A percentile compares a stretch with the other conserved stretches of the same genome.
phyloP scores from a whole-genome alignment of 306 rosid genomes.

The Castanea sativa region DNA sequence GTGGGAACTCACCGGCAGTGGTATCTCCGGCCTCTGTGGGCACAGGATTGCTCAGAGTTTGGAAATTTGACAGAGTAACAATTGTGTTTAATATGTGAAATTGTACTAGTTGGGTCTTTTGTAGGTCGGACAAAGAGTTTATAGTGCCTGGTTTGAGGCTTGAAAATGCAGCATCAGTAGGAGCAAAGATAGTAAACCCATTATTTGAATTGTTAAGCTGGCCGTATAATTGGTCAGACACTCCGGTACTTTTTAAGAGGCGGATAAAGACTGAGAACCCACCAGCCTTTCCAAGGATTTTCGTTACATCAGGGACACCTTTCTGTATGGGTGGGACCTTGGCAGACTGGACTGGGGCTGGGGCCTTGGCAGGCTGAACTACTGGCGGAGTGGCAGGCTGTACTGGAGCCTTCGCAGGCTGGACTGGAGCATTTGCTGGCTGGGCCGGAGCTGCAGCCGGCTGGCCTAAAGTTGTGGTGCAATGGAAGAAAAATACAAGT shows the following conservation, averaged over 20 bases:
- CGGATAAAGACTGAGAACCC: slow-evolving; percentile 32
- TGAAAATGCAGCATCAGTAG: slow-evolving; percentile 34
- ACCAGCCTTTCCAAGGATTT: slow-evolving; percentile 36
- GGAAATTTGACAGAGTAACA: slow-evolving; percentile 26
- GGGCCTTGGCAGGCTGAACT: background rate
- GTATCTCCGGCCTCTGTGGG: slow-evolving; percentile 39
- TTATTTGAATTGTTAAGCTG: slow-evolving; percentile 34
- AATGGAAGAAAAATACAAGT: background rate
- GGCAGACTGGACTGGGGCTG: background rate
- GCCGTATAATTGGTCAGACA: slow-evolving; percentile 17
- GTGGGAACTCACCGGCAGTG: slow-evolving; percentile 21
- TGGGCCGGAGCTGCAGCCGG: background rate
- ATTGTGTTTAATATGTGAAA: slow-evolving; percentile 30
- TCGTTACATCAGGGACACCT: slow-evolving; percentile 22
- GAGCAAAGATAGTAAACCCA: slow-evolving; percentile 37
- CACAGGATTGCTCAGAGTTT: slow-evolving; percentile 45
- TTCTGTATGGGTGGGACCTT: background rate
- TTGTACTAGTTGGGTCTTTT: slow-evolving; percentile 36
- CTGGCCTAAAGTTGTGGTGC: background rate
- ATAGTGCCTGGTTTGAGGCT: slow-evolving; percentile 34
- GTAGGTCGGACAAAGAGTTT: slow-evolving; percentile 25
- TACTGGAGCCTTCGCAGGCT: background rate
- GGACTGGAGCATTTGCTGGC: background rate
- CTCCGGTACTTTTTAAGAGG: slow-evolving; percentile 31
- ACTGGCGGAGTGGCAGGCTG: background rate